Evolutionary conservation across 768 basidiomycete genomes (phyloP), one percentile per base, ranked within the genome.

Genomic region (Boletus bicolor): DNA sequence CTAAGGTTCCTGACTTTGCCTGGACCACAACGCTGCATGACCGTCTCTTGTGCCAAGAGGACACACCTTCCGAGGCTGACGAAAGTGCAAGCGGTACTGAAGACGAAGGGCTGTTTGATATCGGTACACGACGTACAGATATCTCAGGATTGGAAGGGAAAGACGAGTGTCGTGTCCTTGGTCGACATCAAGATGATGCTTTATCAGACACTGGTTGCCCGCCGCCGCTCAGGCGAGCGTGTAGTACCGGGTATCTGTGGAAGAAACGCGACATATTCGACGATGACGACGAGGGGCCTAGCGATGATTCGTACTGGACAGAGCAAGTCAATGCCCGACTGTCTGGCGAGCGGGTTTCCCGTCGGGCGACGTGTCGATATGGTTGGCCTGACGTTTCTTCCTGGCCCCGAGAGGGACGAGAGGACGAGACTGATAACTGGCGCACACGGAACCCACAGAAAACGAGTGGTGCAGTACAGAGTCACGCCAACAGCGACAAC

Each of bases 401-500:
- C 8, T 56, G 55, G 54, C 28, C 35, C 2, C 44, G 12, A 8
- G 53, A 48, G 15, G 35, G 51, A 54, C 54, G 37, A 24, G 62
- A 45, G 41, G 46, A 51, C 36, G 54, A 51, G 41, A 39, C 7
- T 8, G 30, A 55, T 14, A 52, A 55, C 41, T 63, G 61, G 66
- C 65, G 63, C 28, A 10, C 24, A 10, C 58, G 54, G 36, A 21
- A 14, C 17, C 14, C 46, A 32, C 54, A 43, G n/a, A 21, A 15
- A 35, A 26, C 15, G 14, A 15, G 10, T 12, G 39, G 52, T 5
- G 21, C 5, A 14, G 39, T 9, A 11, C 35, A 21, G 15, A 32
- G 26, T 21, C 21, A 38, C 24, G 24, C 19, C 24, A 24, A 49
- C 12, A 24, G 15, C 49, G 43, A 21, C 11, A 8, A 5, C 26